phyloP scores from a whole-genome alignment of 305 asterid species.

The Fraxinus ornus region DNA sequence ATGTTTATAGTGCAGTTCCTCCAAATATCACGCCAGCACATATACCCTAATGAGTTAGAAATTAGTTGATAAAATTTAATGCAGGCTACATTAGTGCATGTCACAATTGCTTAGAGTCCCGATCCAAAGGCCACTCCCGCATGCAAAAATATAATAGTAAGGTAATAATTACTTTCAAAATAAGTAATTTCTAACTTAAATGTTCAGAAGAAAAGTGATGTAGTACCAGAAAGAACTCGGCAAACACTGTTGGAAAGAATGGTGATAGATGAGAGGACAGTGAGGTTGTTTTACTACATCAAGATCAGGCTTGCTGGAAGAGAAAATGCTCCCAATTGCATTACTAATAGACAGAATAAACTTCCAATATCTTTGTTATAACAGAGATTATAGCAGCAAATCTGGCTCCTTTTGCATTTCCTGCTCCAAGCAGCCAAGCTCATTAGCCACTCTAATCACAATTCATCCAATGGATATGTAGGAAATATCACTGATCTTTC shows the following conservation, averaged over 20 bases:
- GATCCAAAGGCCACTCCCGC: slow-evolving; percentile 58
- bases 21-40: slow-evolving; percentile 32
- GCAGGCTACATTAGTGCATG: slow-evolving; percentile 37
- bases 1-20: slow-evolving; percentile 28
- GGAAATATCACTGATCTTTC: background rate
- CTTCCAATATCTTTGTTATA: slow-evolving; percentile 34
- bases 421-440: slow-evolving; percentile 39
- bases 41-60: slow-evolving; percentile 19
- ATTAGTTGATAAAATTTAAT: background rate
- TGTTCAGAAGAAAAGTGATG: background rate
- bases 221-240: slow-evolving; percentile 40
- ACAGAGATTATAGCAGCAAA: slow-evolving; percentile 39
- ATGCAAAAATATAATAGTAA: background rate
- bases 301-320: slow-evolving; percentile 27
- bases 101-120: slow-evolving; percentile 54
- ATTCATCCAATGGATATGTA: background rate
- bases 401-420: slow-evolving; percentile 44
- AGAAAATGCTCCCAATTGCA: slow-evolving; percentile 26
- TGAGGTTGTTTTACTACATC: slow-evolving; percentile 22
- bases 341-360: slow-evolving; percentile 28
- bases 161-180: background rate
- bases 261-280: slow-evolving; percentile 28
- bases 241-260: slow-evolving; percentile 30
- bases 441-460: slow-evolving; percentile 56
- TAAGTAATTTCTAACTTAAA: background rate